Conservation (phyloP, 306 rosid species). For the Prosopis cineraria region DNA sequence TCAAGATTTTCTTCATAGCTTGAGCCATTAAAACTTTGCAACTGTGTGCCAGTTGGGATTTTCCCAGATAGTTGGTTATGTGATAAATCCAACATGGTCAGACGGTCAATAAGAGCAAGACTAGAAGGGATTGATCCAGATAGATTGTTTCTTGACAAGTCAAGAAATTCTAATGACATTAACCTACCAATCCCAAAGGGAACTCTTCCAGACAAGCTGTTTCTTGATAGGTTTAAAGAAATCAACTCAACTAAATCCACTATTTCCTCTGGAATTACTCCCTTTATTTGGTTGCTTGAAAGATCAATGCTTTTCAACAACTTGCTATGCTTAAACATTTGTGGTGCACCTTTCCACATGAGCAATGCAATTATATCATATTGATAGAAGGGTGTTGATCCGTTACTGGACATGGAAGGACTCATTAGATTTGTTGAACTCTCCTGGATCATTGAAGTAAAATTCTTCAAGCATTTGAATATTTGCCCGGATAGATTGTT, state of each 20-base stretch:
- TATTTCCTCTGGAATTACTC: slow-evolving; percentile 19
- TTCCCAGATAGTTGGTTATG: slow-evolving; percentile 15
- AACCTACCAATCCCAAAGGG: background rate
- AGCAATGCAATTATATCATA: slow-evolving; percentile 16
- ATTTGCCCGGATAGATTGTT: slow-evolving; percentile 18
- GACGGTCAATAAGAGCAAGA: slow-evolving; percentile 7
- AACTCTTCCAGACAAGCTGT: slow-evolving; percentile 3
- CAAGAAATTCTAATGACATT: slow-evolving; percentile 16
- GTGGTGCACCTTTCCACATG: slow-evolving; percentile 38
- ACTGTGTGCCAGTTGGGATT: slow-evolving; percentile 27
- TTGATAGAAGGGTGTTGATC: background rate
- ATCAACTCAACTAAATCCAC: slow-evolving; percentile 6
- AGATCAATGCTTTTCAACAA: slow-evolving; percentile 24
- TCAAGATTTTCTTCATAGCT: slow-evolving; percentile 24
- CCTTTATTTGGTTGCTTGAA: slow-evolving; percentile 27
- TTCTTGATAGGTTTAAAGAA: slow-evolving; percentile 31
- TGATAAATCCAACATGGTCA: slow-evolving; percentile 25
- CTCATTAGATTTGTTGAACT: background rate
- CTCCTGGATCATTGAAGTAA: slow-evolving; percentile 29
- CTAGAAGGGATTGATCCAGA: slow-evolving; percentile 30
- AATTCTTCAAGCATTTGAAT: slow-evolving; percentile 28
- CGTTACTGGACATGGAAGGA: background rate
- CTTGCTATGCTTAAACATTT: background rate
- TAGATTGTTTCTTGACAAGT: slow-evolving; percentile 31
- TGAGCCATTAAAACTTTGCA: slow-evolving; percentile 23